These are phyloP conservation scores for Cercospora sesami DNA, from an alignment of 2,329 filamentous ascomycete genomes.

Conservation along the genomic window DNA sequence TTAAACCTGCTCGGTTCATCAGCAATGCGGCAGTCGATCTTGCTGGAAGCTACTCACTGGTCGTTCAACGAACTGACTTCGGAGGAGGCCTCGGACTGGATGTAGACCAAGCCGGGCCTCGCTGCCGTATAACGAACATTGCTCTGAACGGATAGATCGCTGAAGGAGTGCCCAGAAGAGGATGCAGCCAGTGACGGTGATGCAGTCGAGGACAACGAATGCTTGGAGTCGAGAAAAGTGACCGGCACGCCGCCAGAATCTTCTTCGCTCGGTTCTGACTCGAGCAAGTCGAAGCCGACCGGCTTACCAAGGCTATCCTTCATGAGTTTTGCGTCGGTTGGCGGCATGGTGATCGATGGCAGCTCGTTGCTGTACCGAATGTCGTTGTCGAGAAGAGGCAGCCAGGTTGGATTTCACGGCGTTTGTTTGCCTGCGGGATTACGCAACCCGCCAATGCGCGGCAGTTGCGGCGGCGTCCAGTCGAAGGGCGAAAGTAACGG, in stretches of 20 bases:
- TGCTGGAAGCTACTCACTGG: not conserved
- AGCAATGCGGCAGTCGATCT: not conserved
- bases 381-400: not conserved
- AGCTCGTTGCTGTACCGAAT: not conserved
- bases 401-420: not conserved
- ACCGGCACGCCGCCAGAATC: not conserved
- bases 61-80: not conserved
- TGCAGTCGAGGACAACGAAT: not conserved
- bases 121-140: not conserved
- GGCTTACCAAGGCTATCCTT: slow-evolving; percentile 3
- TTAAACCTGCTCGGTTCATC: not conserved
- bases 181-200: not conserved
- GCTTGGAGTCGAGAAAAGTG: not conserved
- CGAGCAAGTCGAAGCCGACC: not conserved
- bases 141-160: not conserved
- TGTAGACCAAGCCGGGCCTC: not conserved
- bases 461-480: not conserved
- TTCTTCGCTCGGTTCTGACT: not conserved
- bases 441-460: not conserved
- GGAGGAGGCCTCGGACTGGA: not conserved
- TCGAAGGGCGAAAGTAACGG: not conserved
- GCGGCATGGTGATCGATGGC: not conserved
- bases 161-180: not conserved
- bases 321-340: not conserved
- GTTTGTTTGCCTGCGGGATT: not conserved